phyloP scores from a whole-genome alignment of 768 basidiomycete species.

The Lactifluus echinatus region DNA sequence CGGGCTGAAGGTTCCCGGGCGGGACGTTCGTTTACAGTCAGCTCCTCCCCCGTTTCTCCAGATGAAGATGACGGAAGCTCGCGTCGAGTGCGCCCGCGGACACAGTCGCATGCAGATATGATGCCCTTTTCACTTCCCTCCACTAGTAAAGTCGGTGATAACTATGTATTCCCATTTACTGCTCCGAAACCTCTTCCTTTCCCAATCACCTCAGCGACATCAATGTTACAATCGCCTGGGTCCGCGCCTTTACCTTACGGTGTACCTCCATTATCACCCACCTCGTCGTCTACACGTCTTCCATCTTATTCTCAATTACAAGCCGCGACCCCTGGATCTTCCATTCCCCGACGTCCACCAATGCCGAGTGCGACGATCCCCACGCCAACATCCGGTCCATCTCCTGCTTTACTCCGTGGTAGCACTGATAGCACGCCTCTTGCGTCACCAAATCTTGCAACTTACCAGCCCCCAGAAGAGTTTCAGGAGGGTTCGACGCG shows the following conservation, averaged over 20 bases:
- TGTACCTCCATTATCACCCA: not conserved
- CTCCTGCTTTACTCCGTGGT: constrained; percentile 5
- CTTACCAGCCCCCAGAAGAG: constrained; percentile 34
- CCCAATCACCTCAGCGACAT: not conserved
- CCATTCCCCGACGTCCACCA: constrained; percentile 21
- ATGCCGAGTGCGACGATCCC: constrained; percentile 22
- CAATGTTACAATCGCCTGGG: not conserved
- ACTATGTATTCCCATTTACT: constrained; percentile 1
- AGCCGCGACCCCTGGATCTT: not conserved
- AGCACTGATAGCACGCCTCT: constrained; percentile 24
- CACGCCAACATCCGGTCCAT: constrained; percentile 12
- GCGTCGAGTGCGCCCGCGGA: constrained; percentile 7
- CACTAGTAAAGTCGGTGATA: not conserved
- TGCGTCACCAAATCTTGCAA: constrained; percentile 30
- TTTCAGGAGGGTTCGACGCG: constrained; percentile 22
- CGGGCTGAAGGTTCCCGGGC: constrained; percentile 12
- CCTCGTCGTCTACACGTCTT: not conserved
- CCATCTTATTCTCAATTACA: not conserved
- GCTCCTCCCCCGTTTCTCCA: not conserved
- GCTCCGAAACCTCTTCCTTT: constrained; percentile 16
- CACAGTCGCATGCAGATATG: constrained; percentile 1
- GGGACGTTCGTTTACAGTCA: constrained; percentile 14
- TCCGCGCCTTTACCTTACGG: not conserved
- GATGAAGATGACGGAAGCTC: constrained; percentile 8
- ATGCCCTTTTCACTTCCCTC: constrained; percentile 11